Evolutionary conservation across 2,329 filamentous ascomycete genomes (phyloP).

Genomic region (Dryadomyces quercus-mongolicae): DNA sequence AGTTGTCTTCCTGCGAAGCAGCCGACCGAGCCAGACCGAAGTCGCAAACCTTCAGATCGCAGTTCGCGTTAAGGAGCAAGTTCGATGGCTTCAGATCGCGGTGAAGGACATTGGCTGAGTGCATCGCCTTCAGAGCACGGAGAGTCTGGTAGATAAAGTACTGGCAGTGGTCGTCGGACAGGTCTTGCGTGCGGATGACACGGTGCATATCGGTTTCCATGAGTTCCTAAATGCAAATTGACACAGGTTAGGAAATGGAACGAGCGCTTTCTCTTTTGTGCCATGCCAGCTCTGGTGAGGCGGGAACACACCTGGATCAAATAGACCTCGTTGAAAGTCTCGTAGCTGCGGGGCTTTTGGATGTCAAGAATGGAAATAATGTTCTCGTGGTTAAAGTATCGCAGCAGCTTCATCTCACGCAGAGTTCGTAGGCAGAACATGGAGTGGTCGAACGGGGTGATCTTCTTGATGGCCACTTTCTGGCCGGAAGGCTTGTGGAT

Average conservation of each 20-base stretch:
- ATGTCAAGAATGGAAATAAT: constrained; percentile 99
- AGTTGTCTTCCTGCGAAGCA: constrained; percentile 96
- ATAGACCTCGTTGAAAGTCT: constrained; percentile 95
- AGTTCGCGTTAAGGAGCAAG: constrained; percentile 92
- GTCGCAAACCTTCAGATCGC: constrained; percentile 97
- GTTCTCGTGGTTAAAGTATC: constrained; percentile 99
- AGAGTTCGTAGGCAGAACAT: constrained; percentile 97
- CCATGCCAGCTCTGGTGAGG: too few species aligned
- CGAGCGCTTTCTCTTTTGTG: too few species aligned
- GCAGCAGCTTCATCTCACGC: constrained; percentile 96
- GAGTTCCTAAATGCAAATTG: constrained; percentile 53
- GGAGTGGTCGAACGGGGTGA: constrained; percentile 96
- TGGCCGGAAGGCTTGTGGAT: constrained; percentile 96
- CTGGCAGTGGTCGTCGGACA: constrained; percentile 98
- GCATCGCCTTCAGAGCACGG: constrained; percentile 96
- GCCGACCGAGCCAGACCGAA: constrained; percentile 93
- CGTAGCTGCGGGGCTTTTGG: constrained; percentile 92
- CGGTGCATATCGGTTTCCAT: constrained; percentile 99
- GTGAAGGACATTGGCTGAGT: constrained; percentile 95
- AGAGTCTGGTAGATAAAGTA: constrained; percentile 99
- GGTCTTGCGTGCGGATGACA: constrained; percentile 94
- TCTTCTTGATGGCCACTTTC: constrained; percentile 99
- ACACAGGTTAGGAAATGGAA: neutral
- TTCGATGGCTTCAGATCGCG: constrained; percentile 97
- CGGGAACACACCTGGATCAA: constrained; percentile 66